Conservation (phyloP, 169 alveolate species). For the Plasmodium billcollinsi region DNA sequence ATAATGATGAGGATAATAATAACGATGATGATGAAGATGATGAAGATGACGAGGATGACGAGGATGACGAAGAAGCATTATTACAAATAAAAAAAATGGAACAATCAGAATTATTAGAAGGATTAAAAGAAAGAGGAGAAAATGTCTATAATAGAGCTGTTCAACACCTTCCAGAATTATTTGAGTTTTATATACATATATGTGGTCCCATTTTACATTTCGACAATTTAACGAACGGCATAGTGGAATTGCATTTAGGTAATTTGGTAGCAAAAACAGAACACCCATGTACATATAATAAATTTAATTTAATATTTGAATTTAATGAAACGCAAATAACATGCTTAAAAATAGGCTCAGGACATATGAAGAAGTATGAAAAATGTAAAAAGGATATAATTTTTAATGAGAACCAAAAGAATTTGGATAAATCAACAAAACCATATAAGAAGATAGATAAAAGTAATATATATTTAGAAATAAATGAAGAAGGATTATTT, state of each 20-base stretch:
- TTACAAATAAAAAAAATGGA: constrained; percentile 56
- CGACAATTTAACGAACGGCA: constrained; percentile 82
- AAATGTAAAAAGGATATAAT: constrained; percentile 11
- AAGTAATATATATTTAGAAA: not conserved
- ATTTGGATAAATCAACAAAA: not conserved
- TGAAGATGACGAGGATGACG: constrained; percentile 45
- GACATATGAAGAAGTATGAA: not conserved
- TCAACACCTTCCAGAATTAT: constrained; percentile 76
- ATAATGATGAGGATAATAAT: not conserved
- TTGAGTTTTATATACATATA: constrained; percentile 79
- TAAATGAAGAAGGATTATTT: not conserved
- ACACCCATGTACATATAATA: constrained; percentile 84
- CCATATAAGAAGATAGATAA: not conserved
- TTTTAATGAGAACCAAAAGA: not conserved
- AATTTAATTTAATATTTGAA: constrained; percentile 84
- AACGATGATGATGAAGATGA: constrained; percentile 26
- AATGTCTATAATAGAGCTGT: constrained; percentile 77
- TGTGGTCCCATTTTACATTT: constrained; percentile 86
- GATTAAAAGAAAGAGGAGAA: constrained; percentile 77
- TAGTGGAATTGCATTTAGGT: constrained; percentile 87
- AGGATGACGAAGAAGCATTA: constrained; percentile 52
- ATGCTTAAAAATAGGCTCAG: constrained; percentile 47
- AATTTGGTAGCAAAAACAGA: constrained; percentile 84
- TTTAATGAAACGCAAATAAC: constrained; percentile 89
- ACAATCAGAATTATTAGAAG: constrained; percentile 70